These are phyloP conservation scores for Stemphylium beticola DNA, from an alignment of 2,329 filamentous ascomycete genomes.

Conservation along the genomic window DNA sequence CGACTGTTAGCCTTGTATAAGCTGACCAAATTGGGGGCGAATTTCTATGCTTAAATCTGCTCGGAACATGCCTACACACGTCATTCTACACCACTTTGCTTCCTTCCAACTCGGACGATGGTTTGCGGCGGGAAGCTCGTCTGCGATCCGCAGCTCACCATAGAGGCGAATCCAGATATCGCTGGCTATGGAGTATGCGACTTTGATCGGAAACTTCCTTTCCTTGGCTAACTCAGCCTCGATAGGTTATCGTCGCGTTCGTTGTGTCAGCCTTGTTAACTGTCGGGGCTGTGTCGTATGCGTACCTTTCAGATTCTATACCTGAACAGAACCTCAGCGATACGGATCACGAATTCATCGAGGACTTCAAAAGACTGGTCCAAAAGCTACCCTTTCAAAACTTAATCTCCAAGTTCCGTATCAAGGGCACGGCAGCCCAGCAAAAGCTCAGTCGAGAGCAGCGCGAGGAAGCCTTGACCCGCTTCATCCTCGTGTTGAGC, in stretches of 20 bases:
- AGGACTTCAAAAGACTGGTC: conserved; percentile 1
- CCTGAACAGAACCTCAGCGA: conserved; percentile 16
- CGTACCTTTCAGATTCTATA: conserved; percentile 25
- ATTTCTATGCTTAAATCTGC: too few relatives aligned
- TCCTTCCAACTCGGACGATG: background rate
- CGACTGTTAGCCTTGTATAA: too few relatives aligned
- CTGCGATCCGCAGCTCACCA: conserved; percentile 7
- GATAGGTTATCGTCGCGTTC: conserved; percentile 20
- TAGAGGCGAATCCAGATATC: conserved; percentile 17
- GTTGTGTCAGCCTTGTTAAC: conserved; percentile 22
- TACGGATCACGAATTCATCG: conserved; percentile 17
- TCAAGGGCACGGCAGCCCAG: background rate
- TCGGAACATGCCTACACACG: too few relatives aligned
- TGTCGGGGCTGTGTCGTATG: conserved; percentile 16
- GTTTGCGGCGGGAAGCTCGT: conserved; percentile 6
- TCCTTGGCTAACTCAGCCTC: background rate
- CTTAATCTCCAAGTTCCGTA: background rate
- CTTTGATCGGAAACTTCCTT: background rate
- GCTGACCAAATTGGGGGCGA: too few relatives aligned
- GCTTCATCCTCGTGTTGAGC: conserved; percentile 34
- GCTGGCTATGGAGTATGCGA: conserved; percentile 21
- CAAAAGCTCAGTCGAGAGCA: conserved; percentile 12
- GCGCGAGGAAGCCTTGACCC: conserved; percentile 21
- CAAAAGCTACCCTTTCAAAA: background rate
- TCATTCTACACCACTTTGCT: too few relatives aligned